phyloP scores from a whole-genome alignment of 768 basidiomycete species.

The Psilocybe sp. region DNA sequence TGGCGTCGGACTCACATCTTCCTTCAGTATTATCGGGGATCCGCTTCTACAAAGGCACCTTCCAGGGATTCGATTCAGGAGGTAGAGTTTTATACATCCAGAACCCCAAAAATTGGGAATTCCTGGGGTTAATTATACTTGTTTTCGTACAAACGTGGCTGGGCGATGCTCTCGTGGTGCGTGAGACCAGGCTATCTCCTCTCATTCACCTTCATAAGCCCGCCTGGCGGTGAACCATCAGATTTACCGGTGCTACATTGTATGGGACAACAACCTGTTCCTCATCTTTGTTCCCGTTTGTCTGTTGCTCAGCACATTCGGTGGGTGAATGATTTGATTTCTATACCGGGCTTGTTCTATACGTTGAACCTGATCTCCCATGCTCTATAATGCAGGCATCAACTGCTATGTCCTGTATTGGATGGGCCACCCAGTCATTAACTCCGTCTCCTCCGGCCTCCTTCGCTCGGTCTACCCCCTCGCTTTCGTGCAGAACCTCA shows the following conservation, averaged over 20 bases:
- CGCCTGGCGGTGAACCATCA: too few relatives aligned
- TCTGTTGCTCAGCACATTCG: conserved; percentile 18
- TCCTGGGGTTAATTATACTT: conserved; percentile 13
- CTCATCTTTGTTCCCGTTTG: conserved; percentile 20
- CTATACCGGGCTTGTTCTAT: too few relatives aligned
- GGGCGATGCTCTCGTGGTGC: conserved; percentile 23
- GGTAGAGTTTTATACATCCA: conserved; percentile 12
- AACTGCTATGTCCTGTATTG: conserved; percentile 21
- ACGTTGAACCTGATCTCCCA: too few relatives aligned
- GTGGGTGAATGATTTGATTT: conserved; percentile 6
- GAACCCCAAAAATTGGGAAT: conserved; percentile 16
- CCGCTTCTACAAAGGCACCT: conserved; percentile 16
- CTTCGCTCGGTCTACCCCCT: conserved; percentile 24
- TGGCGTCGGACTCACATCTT: not conserved
- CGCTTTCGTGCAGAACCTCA: conserved; percentile 23
- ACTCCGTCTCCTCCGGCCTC: conserved; percentile 2
- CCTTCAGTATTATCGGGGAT: conserved; percentile 2
- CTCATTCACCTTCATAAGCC: too few relatives aligned
- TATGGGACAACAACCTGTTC: conserved; percentile 21
- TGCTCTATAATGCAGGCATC: conserved; percentile 7
- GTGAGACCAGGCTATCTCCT: not conserved
- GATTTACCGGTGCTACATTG: conserved; percentile 28
- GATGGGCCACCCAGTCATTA: conserved; percentile 18
- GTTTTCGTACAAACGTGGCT: conserved; percentile 22
- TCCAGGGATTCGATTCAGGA: conserved; percentile 10